Evolutionary conservation across 2,329 filamentous ascomycete species (phyloP).

Genomic region (Pseudocercospora fuligena): DNA sequence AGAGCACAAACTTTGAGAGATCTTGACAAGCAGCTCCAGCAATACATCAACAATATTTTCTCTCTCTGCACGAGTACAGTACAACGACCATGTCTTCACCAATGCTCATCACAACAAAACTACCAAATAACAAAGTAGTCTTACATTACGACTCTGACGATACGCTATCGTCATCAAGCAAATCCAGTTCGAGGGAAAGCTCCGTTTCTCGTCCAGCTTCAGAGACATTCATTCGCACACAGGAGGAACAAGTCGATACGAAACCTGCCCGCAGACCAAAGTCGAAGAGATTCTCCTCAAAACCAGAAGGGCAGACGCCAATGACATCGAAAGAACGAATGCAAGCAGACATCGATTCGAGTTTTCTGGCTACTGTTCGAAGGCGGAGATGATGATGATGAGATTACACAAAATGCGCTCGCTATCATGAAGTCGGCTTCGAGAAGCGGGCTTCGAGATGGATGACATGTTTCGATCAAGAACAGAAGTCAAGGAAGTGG

Average conservation of each 20-base stretch:
- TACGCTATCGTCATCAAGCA: neutral
- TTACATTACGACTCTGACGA: slow-evolving; percentile 6
- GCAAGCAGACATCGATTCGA: slow-evolving; percentile 7
- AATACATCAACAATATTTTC: neutral
- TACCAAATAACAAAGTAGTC: slow-evolving; percentile 1
- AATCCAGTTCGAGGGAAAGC: neutral
- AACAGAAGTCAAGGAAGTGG: too few species aligned
- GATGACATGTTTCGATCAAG: too few species aligned
- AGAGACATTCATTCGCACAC: too few species aligned
- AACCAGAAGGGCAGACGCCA: neutral
- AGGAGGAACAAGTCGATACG: too few species aligned
- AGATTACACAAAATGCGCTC: too few species aligned
- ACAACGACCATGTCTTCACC: neutral
- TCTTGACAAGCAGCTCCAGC: too few species aligned
- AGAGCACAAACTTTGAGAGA: too few species aligned
- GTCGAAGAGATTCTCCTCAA: neutral
- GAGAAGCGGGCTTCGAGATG: slow-evolving; percentile 7
- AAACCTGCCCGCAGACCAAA: neutral
- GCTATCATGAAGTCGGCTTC: slow-evolving; percentile 11
- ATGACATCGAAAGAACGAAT: slow-evolving; percentile 5
- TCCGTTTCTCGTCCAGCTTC: neutral
- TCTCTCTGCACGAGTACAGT: neutral
- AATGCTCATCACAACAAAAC: slow-evolving; percentile 1
- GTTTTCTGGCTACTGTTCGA: slow-evolving; percentile 4
- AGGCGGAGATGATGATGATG: neutral